Evolutionary conservation across 2,329 filamentous ascomycete species (phyloP).

Genomic region (Diaporthe amygdali): DNA sequence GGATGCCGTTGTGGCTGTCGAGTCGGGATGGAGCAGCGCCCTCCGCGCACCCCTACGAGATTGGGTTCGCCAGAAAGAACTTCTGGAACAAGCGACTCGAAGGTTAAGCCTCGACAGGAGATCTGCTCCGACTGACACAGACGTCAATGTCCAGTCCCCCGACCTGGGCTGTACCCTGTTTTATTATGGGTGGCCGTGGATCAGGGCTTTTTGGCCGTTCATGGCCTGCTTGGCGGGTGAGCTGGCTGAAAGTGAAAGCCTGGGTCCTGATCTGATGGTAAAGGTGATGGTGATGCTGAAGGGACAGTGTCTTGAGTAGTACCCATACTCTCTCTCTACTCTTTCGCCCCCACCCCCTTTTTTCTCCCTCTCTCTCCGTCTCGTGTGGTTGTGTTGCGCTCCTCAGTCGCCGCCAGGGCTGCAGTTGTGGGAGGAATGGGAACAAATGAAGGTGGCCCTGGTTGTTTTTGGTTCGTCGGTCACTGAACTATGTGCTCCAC

Average conservation of each 20-base stretch:
- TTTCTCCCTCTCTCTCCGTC: background rate
- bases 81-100: slow-evolving; percentile 7
- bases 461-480: background rate
- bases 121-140: slow-evolving; percentile 12
- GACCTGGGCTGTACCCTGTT: slow-evolving; percentile 1
- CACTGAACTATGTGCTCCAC: background rate
- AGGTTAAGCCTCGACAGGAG: slow-evolving; percentile 15
- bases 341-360: too few relatives aligned
- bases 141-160: background rate
- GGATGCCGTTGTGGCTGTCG: background rate
- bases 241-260: background rate
- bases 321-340: too few relatives aligned
- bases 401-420: background rate
- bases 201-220: background rate
- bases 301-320: too few relatives aligned
- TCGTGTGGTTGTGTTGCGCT: slow-evolving; percentile 5
- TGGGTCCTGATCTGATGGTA: background rate
- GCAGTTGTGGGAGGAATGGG: background rate
- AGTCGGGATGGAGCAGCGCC: slow-evolving; percentile 3
- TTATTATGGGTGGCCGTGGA: background rate
- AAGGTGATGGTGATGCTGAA: background rate
- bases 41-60: slow-evolving; percentile 1
- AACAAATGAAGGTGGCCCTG: background rate
- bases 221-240: background rate
- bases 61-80: background rate